Percentiles rank a stretch among this genome's conserved stretches.
phyloP scores from a whole-genome alignment of 768 basidiomycete genomes.

The Lentinula raphanica region DNA sequence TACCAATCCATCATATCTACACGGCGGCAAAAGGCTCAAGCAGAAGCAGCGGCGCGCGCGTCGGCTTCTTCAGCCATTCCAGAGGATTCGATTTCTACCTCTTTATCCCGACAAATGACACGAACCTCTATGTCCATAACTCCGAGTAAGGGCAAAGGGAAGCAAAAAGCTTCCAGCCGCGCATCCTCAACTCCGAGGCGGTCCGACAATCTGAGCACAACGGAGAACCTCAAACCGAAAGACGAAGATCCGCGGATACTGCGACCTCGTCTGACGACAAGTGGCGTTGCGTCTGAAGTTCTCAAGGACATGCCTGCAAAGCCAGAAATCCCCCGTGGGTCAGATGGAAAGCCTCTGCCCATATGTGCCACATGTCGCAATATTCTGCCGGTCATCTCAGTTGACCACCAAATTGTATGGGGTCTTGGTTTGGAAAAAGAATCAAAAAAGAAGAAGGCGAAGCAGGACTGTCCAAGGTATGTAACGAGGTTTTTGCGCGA shows the following conservation, averaged over 20 bases:
- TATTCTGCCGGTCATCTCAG: constrained; percentile 69
- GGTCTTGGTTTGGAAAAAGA: constrained; percentile 48
- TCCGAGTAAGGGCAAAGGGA: constrained; percentile 4
- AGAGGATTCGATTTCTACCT: constrained; percentile 33
- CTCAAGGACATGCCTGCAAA: constrained; percentile 31
- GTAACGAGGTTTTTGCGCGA: constrained; percentile 18
- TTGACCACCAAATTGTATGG: constrained; percentile 73
- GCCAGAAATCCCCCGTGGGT: constrained; percentile 44
- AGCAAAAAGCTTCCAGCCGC: constrained; percentile 1
- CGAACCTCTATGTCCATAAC: constrained; percentile 2
- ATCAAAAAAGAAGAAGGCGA: constrained; percentile 50
- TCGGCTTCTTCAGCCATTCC: constrained; percentile 33
- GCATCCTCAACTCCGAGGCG: constrained; percentile 11
- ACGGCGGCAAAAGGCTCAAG: constrained; percentile 46
- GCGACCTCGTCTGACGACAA: constrained; percentile 40
- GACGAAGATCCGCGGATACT: constrained; percentile 49
- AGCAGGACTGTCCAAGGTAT: constrained; percentile 74
- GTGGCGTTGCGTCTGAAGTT: constrained; percentile 28
- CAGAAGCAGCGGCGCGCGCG: constrained; percentile 5
- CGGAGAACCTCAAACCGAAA: constrained; percentile 38
- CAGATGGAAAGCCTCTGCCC: constrained; percentile 64
- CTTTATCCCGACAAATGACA: constrained; percentile 6
- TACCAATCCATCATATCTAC: constrained; percentile 58
- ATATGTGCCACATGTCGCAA: constrained; percentile 69
- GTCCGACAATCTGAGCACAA: constrained; percentile 18